Base-by-base conservation (phyloP, 108 stramenopile species). In the Cyclotella cryptica region DNA sequence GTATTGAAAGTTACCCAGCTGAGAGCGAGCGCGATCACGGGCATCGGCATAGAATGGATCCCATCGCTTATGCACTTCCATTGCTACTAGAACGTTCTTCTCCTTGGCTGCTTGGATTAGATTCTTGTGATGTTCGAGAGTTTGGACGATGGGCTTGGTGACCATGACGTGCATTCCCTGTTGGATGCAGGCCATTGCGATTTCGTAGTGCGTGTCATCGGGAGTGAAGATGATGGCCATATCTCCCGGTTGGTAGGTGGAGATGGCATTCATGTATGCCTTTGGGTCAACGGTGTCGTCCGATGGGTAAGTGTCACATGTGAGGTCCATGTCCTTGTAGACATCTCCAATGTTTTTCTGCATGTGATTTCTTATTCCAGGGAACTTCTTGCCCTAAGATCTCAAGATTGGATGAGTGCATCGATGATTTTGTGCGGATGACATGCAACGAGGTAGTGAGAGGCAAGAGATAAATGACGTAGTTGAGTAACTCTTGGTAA, bases 31-130 rank as follows among this genome's bases (percentile, higher is more conserved):
- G 9, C 98, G 91, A 87, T 99, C 99, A n/a, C 97, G 82, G 1
- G 99, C 99, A 82, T 99, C 99, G 21, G 94, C 91, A 84, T 99
- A 99, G 81, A 99, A 98, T 9, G 99, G 99, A 89, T 99, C 99
- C 79, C 92, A 94, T 41, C 99, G 90, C 79, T 99, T 99, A 85
- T 99, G 98, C 13, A 99, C 97, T 79, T 98, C 97, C 49, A 97
- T 93, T 29, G 87, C 94, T 0, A 98, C 97, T 60, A 99, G 71
- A 1, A 98, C 98, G 21, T 87, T 87, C 64, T 89, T 84, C 69
- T 95, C 86, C 57, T 88, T 77, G 18, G 99, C 98, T 2, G 90
- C 93, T 49, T 88, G 82, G 61, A 85, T 76, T 28, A 99, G 82
- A 12, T 40, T 68, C 9, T 73, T 77, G 75, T 99, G 99, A 58